These are phyloP conservation scores for Lentinula edodes DNA, from an alignment of 768 basidiomycete genomes.

Conservation along the genomic window DNA sequence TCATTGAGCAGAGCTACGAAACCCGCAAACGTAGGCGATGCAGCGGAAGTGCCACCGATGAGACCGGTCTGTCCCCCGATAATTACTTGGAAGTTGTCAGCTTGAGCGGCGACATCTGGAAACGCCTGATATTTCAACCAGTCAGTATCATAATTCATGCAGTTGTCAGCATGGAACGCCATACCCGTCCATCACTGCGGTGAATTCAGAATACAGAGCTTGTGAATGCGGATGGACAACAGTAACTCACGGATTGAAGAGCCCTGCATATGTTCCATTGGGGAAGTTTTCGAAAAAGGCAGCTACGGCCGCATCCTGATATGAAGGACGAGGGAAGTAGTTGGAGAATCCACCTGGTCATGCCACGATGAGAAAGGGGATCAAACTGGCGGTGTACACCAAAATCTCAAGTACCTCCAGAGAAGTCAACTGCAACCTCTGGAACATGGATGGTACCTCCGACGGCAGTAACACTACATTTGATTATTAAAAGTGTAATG, in stretches of 20 bases:
- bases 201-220: background rate
- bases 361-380: background rate
- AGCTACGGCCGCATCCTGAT: constrained; percentile 18
- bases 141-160: background rate
- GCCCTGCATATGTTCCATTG: constrained; percentile 10
- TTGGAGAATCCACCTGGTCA: constrained; percentile 19
- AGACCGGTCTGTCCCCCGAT: constrained; percentile 1
- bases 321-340: constrained; percentile 19
- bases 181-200: constrained; percentile 1
- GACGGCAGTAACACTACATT: constrained; percentile 29
- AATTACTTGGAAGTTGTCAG: constrained; percentile 2
- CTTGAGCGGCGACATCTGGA: constrained; percentile 4
- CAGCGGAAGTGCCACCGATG: constrained; percentile 10
- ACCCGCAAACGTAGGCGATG: constrained; percentile 21
- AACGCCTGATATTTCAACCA: background rate
- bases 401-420: constrained; percentile 9
- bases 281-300: constrained; percentile 12
- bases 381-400: background rate
- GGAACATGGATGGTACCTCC: constrained; percentile 38
- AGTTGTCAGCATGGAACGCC: background rate
- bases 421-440: constrained; percentile 35
- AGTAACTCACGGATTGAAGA: constrained; percentile 11
- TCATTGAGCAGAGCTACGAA: constrained; percentile 25
- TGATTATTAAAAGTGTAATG: background rate
- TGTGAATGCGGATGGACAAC: background rate